Percentiles rank a stretch among this genome's conserved stretches.
Conservation (phyloP, 179 eudicot species). For the Sideroxylon spinosum region DNA sequence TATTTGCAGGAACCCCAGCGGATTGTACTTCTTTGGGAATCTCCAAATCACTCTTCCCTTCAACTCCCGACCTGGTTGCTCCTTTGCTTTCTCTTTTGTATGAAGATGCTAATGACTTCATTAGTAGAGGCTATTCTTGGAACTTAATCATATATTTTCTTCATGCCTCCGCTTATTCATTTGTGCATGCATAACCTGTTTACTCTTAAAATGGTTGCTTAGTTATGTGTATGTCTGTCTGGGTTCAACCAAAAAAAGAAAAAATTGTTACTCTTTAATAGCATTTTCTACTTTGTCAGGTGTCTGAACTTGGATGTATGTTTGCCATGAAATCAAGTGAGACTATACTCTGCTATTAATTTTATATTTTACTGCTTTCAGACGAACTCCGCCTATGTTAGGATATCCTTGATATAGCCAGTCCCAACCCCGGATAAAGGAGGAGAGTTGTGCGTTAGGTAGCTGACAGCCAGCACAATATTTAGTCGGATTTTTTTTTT, state of each 20-base stretch:
- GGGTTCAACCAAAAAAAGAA: too few species aligned
- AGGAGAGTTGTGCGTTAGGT: too few species aligned
- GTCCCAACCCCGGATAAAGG: too few species aligned
- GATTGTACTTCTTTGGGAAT: conserved; percentile 89
- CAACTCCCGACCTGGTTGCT: conserved; percentile 71
- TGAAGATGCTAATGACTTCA: background rate
- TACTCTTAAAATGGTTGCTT: too few species aligned
- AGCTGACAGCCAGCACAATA: too few species aligned
- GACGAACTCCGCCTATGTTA: too few species aligned
- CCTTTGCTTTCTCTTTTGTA: background rate
- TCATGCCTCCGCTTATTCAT: background rate
- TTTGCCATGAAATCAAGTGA: background rate
- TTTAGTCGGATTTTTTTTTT: too few species aligned
- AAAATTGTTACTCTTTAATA: background rate
- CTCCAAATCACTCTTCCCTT: conserved; percentile 65
- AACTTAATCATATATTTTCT: background rate
- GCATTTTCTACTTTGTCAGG: conserved; percentile 4
- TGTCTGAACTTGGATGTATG: background rate
- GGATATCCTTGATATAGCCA: too few species aligned
- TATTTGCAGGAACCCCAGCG: conserved; percentile 82
- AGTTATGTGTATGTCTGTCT: too few species aligned
- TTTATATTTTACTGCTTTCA: background rate
- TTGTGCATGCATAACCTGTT: background rate
- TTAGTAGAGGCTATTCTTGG: background rate
- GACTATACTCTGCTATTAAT: background rate